Base-by-base conservation (phyloP, 202 grass and related monocot genomes). In the Panicum hallii region DNA sequence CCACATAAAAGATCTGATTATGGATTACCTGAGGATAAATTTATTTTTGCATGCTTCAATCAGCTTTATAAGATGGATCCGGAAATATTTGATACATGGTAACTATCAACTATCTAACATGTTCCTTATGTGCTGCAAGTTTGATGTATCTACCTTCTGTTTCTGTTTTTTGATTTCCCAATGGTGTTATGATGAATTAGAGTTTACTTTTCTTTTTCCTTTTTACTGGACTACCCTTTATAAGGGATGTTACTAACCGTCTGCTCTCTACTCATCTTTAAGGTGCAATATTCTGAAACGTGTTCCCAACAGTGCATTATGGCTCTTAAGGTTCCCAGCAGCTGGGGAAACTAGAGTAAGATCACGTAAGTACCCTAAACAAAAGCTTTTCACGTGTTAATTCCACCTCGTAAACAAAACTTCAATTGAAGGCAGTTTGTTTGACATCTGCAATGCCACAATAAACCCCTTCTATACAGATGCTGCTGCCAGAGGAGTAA, bases 61-160 rank as follows among this genome's bases (percentile, higher is more conserved):
- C 97, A 99, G 82, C 91, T 99, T 87, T 99, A 99, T 67, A 99
- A 99, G 88, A 99, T 99, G 97, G 97, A 99, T 74, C 97, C 97
- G 82, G 97, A 96, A 84, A 92, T 99, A 90, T 96, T 94, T 86
- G 93, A 96, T 60, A 92, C 90, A 87, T 99, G 97, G 97, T 99
- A 94, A 87, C 48, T 45, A 43, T 78, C 28, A 19, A 70, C 62
- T 81, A 54, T 75, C 34, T 83, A 14, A 10, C 13, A 68, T 75
- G 10, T 62, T 54, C 16, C 16, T 46, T 44, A 32, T 57, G 20
- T 81, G 49, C 26, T 75, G n/a, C 78, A 78, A 45, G 19, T 76
- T 17, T 55, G 13, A 45, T 38, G 66, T 20, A 85, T 43, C 1
- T 20, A 11, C 11, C 60, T 11, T 56, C 5, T 4, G 3, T 66